Conservation (phyloP, 768 basidiomycete genomes). For the Auricularia sp. region DNA sequence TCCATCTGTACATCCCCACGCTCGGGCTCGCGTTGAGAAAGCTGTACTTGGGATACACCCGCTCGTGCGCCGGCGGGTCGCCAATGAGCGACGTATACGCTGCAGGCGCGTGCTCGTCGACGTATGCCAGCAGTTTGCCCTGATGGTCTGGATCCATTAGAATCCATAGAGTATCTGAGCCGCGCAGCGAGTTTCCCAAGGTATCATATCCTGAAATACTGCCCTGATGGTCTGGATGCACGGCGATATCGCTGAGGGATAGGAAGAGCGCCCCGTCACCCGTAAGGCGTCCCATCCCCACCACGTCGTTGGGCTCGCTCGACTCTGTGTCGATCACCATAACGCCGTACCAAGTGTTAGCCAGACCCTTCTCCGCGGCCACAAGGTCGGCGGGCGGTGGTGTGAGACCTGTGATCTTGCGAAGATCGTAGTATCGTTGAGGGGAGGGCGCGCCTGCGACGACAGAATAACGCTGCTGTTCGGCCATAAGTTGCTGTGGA, state of each 20-base stretch:
- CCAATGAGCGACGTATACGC: neutral
- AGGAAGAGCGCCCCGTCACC: neutral
- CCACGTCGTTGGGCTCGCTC: neutral
- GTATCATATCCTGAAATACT: no score
- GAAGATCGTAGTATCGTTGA: neutral
- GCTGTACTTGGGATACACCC: slow-evolving; percentile 1
- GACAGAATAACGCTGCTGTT: neutral
- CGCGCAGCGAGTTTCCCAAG: no score
- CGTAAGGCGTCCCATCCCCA: neutral
- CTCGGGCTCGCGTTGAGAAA: neutral
- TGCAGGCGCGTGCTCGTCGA: neutral
- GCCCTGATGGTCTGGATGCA: slow-evolving; percentile 1
- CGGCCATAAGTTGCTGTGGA: neutral
- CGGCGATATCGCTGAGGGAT: neutral
- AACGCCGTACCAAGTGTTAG: neutral
- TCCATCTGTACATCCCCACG: neutral
- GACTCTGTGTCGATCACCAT: neutral
- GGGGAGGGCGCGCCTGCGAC: neutral
- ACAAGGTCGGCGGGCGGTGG: neutral
- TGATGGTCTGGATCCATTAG: neutral
- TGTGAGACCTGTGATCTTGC: neutral
- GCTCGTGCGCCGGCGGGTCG: slow-evolving; percentile 1
- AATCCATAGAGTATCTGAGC: no score
- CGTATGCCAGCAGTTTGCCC: neutral
- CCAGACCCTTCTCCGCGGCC: neutral